Evolutionary conservation across 495 filamentous ascomycete species (phyloP), one percentile per base, ranked within the genome.

Genomic region (Margaritispora aquatica): DNA sequence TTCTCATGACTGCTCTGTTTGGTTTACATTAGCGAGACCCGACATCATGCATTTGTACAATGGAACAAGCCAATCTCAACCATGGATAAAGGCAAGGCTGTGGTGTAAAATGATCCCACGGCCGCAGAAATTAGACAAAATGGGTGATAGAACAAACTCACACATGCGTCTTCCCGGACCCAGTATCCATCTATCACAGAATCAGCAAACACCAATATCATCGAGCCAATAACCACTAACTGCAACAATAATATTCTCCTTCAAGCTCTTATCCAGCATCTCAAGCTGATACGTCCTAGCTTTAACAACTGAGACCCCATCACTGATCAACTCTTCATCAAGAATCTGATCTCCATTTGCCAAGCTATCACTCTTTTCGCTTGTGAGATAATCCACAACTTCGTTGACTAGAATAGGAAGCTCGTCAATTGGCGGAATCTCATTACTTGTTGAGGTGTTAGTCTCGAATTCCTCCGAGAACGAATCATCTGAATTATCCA

Each of bases 151-250:
- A 57, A 21, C 49, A 38, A 49, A 71, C 82, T 68, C 84, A 92
- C 91, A 96, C 85, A 57, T 89, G 86, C 1, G 93, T 97, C 71
- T 97, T 97, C 9, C 93, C 93, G 68, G 84, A 90, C 1, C 92
- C 92, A 0, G 92, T 96, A 66, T 94, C 91, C 92, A 96, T 96
- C 88, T 93, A 60, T 38, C 36, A 7, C 36, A 29, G 21, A 44
- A 17, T 46, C 47, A 55, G 46, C 46, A 41, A 15, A 49, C 36
- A 52, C 1, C 22, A 1, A 17, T 29, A 5, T 10, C 5, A 1
- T 19, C 31, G 24, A 17, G 3, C 11, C 3, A 8, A 13, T 22
- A 8, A 7, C 44, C 23, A 73, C 83, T 26, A 76, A 92, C 90
- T 15, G 84, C 85, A 54, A 97, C 88, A 62, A 97, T 93, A 58